Base-by-base conservation (phyloP, 2,329 filamentous ascomycete genomes). In the Xylaria polymorpha region DNA sequence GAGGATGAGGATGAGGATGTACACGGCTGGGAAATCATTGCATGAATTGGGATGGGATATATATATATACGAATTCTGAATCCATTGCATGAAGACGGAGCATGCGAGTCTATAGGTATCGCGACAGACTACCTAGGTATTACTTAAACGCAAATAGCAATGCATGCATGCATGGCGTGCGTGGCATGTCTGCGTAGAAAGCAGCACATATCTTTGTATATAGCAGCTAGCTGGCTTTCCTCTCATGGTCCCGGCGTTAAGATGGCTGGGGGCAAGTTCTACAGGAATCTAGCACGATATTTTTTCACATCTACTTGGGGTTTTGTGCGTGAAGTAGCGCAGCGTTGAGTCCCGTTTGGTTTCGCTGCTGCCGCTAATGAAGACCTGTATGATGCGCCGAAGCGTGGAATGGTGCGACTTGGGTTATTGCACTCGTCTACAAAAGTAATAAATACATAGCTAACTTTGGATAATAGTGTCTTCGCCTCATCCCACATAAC, bases 131-230 rank as follows among this genome's bases (percentile, higher is more conserved):
- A 29, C 25, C 29, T 8, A 37, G n/a, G n/a, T n/a, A n/a, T n/a
- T 9, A 37, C 7, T 37, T 5, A 35, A 12, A 10, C 29, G n/a
- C 32, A 55, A 14, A 18, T n/a, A 18, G 25, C 25, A 29, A 29
- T n/a, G 7, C 15, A 18, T 4, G 14, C 41, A 12, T 32, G 25
- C 25, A n/a, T 32, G n/a, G n/a, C n/a, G n/a, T n/a, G n/a, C n/a
- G n/a, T n/a, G n/a, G 15, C 15, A 3, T 32, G 22, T 18, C 5
- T 39, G n/a, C 32, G n/a, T 39, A 39, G 29, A 55, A 37, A 57
- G 55, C 20, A 41, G 22, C 20, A 53, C 1, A 43, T 43, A 29
- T 57, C 37, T 57, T 57, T 57, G 55, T 57, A 57, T 57, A 57
- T 57, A 57, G 53, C 53, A 56, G 20, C 51, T 56, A 37, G 50